phyloP scores from a whole-genome alignment of 768 basidiomycete genomes.

The Russula earlei region DNA sequence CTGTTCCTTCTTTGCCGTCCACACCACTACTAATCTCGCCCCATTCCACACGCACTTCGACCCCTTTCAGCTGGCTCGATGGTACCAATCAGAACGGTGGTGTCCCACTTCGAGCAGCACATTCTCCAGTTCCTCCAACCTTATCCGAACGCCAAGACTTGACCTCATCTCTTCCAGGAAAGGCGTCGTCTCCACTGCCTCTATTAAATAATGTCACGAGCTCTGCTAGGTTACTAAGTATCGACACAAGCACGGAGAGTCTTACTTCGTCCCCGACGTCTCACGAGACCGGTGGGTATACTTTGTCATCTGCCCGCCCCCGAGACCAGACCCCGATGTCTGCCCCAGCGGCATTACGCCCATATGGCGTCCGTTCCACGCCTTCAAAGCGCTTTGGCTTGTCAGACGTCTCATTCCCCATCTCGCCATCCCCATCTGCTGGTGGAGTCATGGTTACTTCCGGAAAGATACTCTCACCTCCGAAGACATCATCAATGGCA shows the following conservation, averaged over 20 bases:
- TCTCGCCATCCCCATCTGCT: neutral
- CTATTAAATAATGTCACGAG: neutral
- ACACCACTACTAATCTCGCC: conserved; percentile 2
- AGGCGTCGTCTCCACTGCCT: neutral
- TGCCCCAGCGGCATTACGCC: neutral
- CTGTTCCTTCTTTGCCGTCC: conserved; percentile 13
- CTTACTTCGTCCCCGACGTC: neutral
- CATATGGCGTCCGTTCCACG: conserved; percentile 11
- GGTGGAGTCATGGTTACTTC: neutral
- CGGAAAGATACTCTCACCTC: neutral
- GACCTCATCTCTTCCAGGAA: neutral
- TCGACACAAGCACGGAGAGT: neutral
- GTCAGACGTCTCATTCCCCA: neutral
- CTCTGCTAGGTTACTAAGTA: neutral
- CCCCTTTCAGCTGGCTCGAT: neutral
- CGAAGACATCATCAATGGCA: neutral
- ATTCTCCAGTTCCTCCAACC: neutral
- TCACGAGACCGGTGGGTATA: neutral
- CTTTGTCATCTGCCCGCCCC: neutral
- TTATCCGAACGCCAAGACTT: neutral
- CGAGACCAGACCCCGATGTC: neutral
- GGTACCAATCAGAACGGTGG: neutral
- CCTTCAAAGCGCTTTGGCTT: conserved; percentile 11
- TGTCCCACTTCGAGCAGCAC: neutral
- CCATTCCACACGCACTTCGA: conserved; percentile 1